These are phyloP conservation scores for Chaetomium sp. DNA, from an alignment of 2,329 filamentous ascomycete species.

Conservation along the genomic window DNA sequence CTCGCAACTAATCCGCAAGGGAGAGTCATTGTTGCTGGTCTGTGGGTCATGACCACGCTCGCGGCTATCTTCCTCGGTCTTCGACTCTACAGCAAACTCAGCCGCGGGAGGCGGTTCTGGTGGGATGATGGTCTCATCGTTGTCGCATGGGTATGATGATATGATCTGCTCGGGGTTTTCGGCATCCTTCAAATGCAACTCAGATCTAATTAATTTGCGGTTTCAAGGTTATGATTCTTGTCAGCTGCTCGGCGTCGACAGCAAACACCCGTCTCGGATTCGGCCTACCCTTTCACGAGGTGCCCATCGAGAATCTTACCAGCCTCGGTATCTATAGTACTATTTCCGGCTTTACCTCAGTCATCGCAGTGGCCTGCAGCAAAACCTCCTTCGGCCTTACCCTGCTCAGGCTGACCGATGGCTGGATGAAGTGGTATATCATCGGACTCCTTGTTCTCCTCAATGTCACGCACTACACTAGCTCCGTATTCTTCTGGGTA, in stretches of 20 bases:
- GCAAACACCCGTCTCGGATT: constrained; percentile 32
- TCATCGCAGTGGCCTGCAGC: constrained; percentile 40
- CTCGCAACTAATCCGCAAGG: constrained; percentile 26
- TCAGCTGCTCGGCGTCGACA: constrained; percentile 24
- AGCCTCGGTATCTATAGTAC: constrained; percentile 28
- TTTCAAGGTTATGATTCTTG: constrained; percentile 27
- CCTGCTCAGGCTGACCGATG: constrained; percentile 39
- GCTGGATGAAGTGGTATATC: constrained; percentile 36
- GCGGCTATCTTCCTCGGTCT: constrained; percentile 27
- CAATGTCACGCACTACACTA: constrained; percentile 38
- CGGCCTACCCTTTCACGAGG: constrained; percentile 24
- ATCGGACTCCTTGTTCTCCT: constrained; percentile 41
- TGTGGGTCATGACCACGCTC: constrained; percentile 25
- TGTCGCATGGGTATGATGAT: constrained; percentile 35
- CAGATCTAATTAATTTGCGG: background rate
- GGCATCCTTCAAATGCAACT: background rate
- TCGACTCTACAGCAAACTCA: constrained; percentile 35
- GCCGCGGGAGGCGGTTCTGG: constrained; percentile 36
- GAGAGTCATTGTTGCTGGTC: constrained; percentile 15
- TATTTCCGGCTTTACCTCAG: constrained; percentile 36
- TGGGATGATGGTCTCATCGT: constrained; percentile 40
- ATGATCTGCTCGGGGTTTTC: background rate
- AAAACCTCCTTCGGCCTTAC: constrained; percentile 46
- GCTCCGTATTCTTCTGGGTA: constrained; percentile 37
- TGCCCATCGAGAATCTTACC: constrained; percentile 27